Percentiles rank a stretch among this genome's conserved stretches.
These are phyloP conservation scores for Boletus insuetus DNA, from an alignment of 768 basidiomycete species.

Conservation along the genomic window DNA sequence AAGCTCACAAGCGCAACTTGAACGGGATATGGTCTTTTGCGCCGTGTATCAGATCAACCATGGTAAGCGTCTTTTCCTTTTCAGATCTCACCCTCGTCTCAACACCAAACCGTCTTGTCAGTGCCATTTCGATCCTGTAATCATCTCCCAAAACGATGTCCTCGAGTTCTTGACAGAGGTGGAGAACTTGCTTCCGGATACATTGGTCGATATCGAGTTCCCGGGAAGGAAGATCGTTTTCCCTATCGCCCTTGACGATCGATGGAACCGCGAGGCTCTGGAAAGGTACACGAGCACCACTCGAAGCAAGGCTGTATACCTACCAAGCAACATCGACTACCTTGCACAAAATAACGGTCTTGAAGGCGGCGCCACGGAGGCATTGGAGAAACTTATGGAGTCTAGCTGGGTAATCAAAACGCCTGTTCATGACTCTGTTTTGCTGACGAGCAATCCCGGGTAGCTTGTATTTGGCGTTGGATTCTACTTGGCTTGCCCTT, in stretches of 20 bases:
- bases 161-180: slow-evolving; percentile 40
- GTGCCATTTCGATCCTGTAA: slow-evolving; percentile 48
- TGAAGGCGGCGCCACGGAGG: slow-evolving; percentile 40
- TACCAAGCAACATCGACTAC: slow-evolving; percentile 69
- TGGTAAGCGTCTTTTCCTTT: slow-evolving; percentile 37
- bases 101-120: slow-evolving; percentile 14
- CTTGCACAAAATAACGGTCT: slow-evolving; percentile 63
- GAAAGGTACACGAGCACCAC: slow-evolving; percentile 54
- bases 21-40: slow-evolving; percentile 42
- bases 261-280: slow-evolving; percentile 54
- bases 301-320: slow-evolving; percentile 57
- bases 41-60: slow-evolving; percentile 56
- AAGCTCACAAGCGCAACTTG: slow-evolving; percentile 32
- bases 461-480: slow-evolving; percentile 63
- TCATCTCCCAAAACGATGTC: slow-evolving; percentile 42
- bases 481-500: slow-evolving; percentile 64
- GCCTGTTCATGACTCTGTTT: background rate
- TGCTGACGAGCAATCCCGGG: slow-evolving; percentile 11
- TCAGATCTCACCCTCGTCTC: background rate
- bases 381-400: slow-evolving; percentile 42
- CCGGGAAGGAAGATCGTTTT: slow-evolving; percentile 54
- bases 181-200: slow-evolving; percentile 39
- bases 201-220: slow-evolving; percentile 42
- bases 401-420: slow-evolving; percentile 46
- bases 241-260: slow-evolving; percentile 62